phyloP scores from a whole-genome alignment of 83 land plant species.

The Thuja plicata region DNA sequence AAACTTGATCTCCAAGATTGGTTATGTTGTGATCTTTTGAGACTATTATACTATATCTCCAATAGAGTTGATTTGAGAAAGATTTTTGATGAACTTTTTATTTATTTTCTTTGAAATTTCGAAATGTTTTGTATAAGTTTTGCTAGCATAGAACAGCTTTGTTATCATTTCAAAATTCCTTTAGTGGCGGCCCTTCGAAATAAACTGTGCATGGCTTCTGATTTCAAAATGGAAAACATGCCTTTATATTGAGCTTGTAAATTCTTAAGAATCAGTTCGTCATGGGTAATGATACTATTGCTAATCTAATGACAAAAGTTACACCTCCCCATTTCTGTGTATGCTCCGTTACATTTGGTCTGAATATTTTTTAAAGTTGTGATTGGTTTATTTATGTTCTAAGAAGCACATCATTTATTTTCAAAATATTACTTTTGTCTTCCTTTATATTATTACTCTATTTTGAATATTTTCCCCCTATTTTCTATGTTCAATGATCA shows the following conservation, averaged over 20 bases:
- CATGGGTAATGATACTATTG: too few species aligned
- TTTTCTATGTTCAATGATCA: not conserved
- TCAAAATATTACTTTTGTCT: not conserved
- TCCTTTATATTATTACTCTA: not conserved
- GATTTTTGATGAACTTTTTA: not conserved
- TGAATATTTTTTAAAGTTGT: too few species aligned
- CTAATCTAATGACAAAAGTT: too few species aligned
- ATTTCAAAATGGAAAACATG: not conserved
- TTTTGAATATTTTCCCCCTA: not conserved
- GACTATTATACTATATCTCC: not conserved
- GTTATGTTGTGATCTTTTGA: too few species aligned
- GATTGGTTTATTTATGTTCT: too few species aligned
- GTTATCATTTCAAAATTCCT: not conserved
- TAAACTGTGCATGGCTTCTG: not conserved
- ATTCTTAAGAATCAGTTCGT: too few species aligned
- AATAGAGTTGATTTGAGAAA: not conserved
- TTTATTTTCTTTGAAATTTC: not conserved
- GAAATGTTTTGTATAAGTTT: not conserved
- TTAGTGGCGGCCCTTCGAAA: not conserved
- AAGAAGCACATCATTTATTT: too few species aligned
- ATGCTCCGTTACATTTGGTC: too few species aligned
- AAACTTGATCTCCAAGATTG: too few species aligned
- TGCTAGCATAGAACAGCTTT: not conserved
- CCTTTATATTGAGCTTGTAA: too few species aligned
- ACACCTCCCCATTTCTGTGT: not conserved